Conservation (phyloP, 2,329 filamentous ascomycete genomes). For the Bipolaris bicolor region DNA sequence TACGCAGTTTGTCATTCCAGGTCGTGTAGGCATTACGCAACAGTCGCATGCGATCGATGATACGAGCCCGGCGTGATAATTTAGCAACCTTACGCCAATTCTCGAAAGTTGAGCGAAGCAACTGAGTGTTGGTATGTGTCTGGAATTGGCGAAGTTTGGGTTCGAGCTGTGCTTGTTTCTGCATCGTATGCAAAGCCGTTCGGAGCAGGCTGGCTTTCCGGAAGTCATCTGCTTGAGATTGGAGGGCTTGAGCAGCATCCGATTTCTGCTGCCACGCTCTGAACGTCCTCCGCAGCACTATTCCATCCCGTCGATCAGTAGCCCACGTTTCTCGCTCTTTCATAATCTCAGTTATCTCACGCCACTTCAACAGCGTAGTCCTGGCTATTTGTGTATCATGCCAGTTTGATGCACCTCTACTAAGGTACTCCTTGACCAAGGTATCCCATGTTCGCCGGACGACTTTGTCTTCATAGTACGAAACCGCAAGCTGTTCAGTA, state of each 20-base stretch:
- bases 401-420: constrained; percentile 43
- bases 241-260: constrained; percentile 31
- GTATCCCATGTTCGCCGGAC: constrained; percentile 39
- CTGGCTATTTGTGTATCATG: constrained; percentile 37
- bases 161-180: constrained; percentile 51
- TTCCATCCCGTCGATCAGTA: constrained; percentile 25
- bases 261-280: constrained; percentile 30
- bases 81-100: constrained; percentile 56
- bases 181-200: constrained; percentile 30
- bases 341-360: constrained; percentile 30
- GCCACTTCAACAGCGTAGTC: constrained; percentile 37
- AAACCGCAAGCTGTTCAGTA: constrained; percentile 41
- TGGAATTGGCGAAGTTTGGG: constrained; percentile 54
- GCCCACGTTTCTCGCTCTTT: constrained; percentile 37
- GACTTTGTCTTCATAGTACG: constrained; percentile 43
- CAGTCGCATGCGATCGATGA: constrained; percentile 59
- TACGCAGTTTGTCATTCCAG: constrained; percentile 68
- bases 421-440: constrained; percentile 50
- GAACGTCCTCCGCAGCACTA: constrained; percentile 37
- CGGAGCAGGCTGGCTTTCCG: constrained; percentile 30
- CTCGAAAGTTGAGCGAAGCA: constrained; percentile 55
- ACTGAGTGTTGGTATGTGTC: constrained; percentile 51
- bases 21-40: constrained; percentile 63
- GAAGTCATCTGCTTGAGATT: constrained; percentile 47
- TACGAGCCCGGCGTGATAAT: constrained; percentile 55